phyloP scores from a whole-genome alignment of 2,329 filamentous ascomycete genomes.

The Botrytis porri region DNA sequence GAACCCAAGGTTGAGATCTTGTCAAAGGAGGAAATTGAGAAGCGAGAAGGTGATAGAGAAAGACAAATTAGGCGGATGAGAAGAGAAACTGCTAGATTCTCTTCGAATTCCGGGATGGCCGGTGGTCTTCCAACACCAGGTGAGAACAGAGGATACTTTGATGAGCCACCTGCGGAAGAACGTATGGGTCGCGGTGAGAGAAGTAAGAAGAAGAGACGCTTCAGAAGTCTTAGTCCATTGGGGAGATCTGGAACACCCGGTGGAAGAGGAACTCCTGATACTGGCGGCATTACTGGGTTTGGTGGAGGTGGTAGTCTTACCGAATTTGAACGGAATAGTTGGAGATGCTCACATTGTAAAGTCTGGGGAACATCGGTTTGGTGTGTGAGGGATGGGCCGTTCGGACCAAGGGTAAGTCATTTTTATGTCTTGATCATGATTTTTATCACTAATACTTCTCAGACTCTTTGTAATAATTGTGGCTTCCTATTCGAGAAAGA shows the following conservation, averaged over 20 bases:
- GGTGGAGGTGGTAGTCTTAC: constrained; percentile 58
- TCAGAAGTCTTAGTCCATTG: constrained; percentile 80
- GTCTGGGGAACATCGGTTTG: constrained; percentile 90
- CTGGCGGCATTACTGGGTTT: constrained; percentile 68
- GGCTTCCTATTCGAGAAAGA: constrained; percentile 86
- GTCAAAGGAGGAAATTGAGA: constrained; percentile 95
- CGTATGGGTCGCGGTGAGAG: constrained; percentile 88
- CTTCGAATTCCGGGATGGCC: constrained; percentile 77
- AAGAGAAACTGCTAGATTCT: constrained; percentile 89
- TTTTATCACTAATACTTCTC: constrained; percentile 28
- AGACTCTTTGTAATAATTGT: constrained; percentile 89
- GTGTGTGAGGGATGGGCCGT: constrained; percentile 89
- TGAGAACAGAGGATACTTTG: constrained; percentile 44
- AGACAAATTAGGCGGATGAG: constrained; percentile 82
- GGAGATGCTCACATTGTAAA: constrained; percentile 85
- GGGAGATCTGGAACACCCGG: constrained; percentile 66
- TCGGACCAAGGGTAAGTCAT: constrained; percentile 71
- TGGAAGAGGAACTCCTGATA: constrained; percentile 77
- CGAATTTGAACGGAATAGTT: constrained; percentile 75
- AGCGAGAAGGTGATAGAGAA: constrained; percentile 90
- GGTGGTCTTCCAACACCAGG: constrained; percentile 65
- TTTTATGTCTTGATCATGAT: neutral
- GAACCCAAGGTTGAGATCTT: constrained; percentile 77
- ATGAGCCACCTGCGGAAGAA: constrained; percentile 60
- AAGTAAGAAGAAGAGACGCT: constrained; percentile 91